Evolutionary conservation across 805 yeast species (phyloP).

Genomic region (Pichia ethanolica): DNA sequence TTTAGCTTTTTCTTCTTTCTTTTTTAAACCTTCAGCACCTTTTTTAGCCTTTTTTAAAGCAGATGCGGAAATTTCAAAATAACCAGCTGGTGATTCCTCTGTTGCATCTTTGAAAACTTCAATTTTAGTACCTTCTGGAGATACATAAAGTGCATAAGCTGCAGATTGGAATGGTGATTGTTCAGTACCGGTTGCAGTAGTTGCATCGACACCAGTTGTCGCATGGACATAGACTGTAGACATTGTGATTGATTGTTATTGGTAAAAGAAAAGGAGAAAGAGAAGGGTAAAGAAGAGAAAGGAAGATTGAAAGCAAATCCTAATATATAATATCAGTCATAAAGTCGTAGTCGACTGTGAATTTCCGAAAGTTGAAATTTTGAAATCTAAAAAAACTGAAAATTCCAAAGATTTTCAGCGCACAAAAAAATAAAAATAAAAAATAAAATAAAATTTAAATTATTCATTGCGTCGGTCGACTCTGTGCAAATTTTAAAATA

Average conservation of each 20-base stretch:
- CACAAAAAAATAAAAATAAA: too few species aligned
- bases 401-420: too few species aligned
- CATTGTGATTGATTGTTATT: neutral
- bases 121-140: slow-evolving; percentile 42
- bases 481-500: too few species aligned
- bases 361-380: too few species aligned
- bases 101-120: slow-evolving; percentile 46
- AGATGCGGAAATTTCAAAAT: slow-evolving; percentile 74
- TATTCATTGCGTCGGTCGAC: too few species aligned
- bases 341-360: too few species aligned
- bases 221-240: slow-evolving; percentile 52
- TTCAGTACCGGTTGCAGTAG: slow-evolving; percentile 54
- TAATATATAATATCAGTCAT: too few species aligned
- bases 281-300: neutral
- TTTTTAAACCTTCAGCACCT: slow-evolving; percentile 86
- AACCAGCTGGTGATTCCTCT: slow-evolving; percentile 48
- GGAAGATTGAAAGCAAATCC: too few species aligned
- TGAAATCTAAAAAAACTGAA: too few species aligned
- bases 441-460: too few species aligned
- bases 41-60: slow-evolving; percentile 95
- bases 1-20: slow-evolving; percentile 65
- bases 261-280: neutral
- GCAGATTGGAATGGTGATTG: slow-evolving; percentile 70
- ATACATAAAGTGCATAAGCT: slow-evolving; percentile 65
- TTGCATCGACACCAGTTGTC: slow-evolving; percentile 56